These are phyloP conservation scores for Chalciporus sp. DNA, from an alignment of 1,284 basidiomycete genomes.

Conservation along the genomic window DNA sequence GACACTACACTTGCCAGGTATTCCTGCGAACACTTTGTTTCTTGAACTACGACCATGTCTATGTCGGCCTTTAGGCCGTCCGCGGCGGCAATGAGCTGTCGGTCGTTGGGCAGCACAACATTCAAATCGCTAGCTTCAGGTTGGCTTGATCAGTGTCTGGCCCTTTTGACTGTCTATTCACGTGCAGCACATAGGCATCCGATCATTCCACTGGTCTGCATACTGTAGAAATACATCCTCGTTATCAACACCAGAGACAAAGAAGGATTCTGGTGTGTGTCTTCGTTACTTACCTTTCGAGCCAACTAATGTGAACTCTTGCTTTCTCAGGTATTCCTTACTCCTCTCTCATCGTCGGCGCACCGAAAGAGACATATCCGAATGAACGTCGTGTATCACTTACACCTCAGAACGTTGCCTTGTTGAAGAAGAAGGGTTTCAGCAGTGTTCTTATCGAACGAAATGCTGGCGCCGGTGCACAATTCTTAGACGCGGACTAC, in stretches of 20 bases:
- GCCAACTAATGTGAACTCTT: constrained; percentile 2
- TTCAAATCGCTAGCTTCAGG: constrained; percentile 28
- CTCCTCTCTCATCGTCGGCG: constrained; percentile 72
- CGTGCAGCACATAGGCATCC: constrained; percentile 20
- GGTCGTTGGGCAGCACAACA: constrained; percentile 18
- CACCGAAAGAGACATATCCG: constrained; percentile 74
- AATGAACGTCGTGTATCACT: constrained; percentile 79
- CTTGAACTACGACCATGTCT: constrained; percentile 34
- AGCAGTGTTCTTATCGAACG: constrained; percentile 69
- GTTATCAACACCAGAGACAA: constrained; percentile 14
- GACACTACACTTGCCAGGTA: neutral
- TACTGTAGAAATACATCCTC: constrained; percentile 23
- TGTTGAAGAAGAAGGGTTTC: constrained; percentile 83
- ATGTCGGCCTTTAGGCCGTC: constrained; percentile 35
- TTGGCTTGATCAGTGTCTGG: constrained; percentile 9
- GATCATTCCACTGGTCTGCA: constrained; percentile 36
- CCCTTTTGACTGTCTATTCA: constrained; percentile 7
- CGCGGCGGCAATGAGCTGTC: constrained; percentile 22
- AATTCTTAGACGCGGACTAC: constrained; percentile 81
- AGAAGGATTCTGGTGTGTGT: constrained; percentile 29
- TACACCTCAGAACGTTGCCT: constrained; percentile 73
- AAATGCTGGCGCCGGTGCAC: constrained; percentile 69
- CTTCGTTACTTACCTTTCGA: neutral
- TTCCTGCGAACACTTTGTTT: constrained; percentile 19
- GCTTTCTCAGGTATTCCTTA: constrained; percentile 60